These are phyloP conservation scores for Monosporozyma unispora DNA, from an alignment of 805 yeast species.

Conservation along the genomic window DNA sequence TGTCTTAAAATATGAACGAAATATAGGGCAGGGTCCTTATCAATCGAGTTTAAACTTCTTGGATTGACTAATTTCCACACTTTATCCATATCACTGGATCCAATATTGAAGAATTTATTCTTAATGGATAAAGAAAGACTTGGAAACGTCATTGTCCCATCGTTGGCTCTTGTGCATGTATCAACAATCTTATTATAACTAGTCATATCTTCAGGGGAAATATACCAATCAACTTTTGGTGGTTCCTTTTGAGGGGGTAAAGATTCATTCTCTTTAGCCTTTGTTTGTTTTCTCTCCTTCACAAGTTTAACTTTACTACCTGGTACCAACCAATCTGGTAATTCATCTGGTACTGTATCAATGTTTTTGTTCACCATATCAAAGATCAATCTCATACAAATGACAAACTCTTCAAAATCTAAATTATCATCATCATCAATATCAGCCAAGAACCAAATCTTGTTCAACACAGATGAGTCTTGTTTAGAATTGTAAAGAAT, in stretches of 20 bases:
- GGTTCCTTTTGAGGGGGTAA: conserved; percentile 14
- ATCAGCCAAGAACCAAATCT: conserved; percentile 88
- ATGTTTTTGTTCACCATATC: conserved; percentile 75
- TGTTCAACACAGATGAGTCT: conserved; percentile 63
- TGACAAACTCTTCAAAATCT: conserved; percentile 96
- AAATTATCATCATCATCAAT: conserved; percentile 85
- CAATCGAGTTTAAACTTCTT: conserved; percentile 74
- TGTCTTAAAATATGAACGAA: conserved; percentile 87
- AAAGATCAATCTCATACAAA: conserved; percentile 91
- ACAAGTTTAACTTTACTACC: conserved; percentile 77
- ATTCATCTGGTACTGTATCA: conserved; percentile 51
- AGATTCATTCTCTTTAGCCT: conserved; percentile 31
- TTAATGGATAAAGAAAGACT: conserved; percentile 57
- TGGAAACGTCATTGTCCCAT: conserved; percentile 76
- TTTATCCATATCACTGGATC: conserved; percentile 72
- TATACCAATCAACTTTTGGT: conserved; percentile 81
- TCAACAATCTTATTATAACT: conserved; percentile 73
- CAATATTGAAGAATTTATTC: conserved; percentile 58
- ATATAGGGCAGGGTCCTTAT: conserved; percentile 85
- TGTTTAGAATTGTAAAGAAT: conserved; percentile 86
- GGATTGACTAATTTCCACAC: conserved; percentile 97
- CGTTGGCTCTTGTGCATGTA: conserved; percentile 44
- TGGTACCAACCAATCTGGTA: conserved; percentile 93
- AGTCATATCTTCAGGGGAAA: conserved; percentile 75
- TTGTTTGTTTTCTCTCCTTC: conserved; percentile 64